Evolutionary conservation across 1,139 yeast genomes (phyloP), one percentile per base, ranked within the genome.

Genomic region (Sugiyamaella grinbergsii): DNA sequence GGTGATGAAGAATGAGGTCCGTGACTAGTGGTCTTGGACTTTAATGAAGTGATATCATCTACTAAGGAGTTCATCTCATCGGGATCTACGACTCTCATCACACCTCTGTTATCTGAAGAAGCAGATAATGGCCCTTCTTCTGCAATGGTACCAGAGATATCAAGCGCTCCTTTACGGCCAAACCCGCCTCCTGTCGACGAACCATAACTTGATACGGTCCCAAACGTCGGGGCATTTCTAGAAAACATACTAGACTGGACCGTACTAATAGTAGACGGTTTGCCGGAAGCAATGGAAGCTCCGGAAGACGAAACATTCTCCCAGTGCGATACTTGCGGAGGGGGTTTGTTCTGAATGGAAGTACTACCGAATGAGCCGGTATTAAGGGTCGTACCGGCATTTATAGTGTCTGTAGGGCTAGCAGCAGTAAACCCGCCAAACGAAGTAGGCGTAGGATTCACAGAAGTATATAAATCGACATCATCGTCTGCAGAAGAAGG

Each of bases 191-290:
- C 47, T 19, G 41, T 31, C 10, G 38, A 29, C 2, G 51, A 51
- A 11, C 51, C 54, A 42, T 47, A 51, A 29, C 49, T 42, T 11
- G 51, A 51, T 34, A 47, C 38, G 19, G 54, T 51, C 1, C 51
- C 49, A 20, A 43, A 33, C 2, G 54, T 40, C 6, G 53, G 49
- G 5, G 64, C 62, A 13, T 52, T 52, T 5, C 62, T 42, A 18
- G 65, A 61, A 36, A 61, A 61, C 24, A 61, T 37, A 20, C 62
- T 58, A 11, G 62, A 58, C 47, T 59, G 63, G 7, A 36, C 47
- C 5, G 51, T 34, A 29, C 47, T 32, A 19, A 54, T 48, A n/a
- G 57, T 55, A 26, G 55, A 51, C 1, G 59, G 58, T 29, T 54
- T 37, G n/a, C 54, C 45, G 1, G 58, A 54, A 10, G 48, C 40